Percentiles rank a stretch among this genome's conserved stretches.
Conservation (phyloP, 2,329 filamentous ascomycete species). For the Colletotrichum sp. region DNA sequence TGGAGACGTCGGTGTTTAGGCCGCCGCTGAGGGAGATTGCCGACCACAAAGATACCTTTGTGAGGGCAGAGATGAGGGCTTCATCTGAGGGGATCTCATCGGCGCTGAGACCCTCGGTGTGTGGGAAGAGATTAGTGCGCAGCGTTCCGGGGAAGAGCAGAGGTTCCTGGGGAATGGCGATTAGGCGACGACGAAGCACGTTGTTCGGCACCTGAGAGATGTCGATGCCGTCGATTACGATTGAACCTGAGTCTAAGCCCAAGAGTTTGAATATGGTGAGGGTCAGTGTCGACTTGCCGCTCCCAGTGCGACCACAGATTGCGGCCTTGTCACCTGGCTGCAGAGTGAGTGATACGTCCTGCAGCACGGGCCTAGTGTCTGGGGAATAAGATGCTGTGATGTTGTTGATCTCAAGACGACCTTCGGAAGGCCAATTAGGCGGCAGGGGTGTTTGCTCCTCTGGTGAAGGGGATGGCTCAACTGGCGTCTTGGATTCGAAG, state of each 20-base stretch:
- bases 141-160: slow-evolving; percentile 3
- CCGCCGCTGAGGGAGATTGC: slow-evolving; percentile 8
- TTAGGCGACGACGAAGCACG: slow-evolving; percentile 31
- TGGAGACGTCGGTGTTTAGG: slow-evolving; percentile 20
- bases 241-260: slow-evolving; percentile 27
- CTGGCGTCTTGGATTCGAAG: slow-evolving; percentile 20
- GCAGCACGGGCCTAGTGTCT: slow-evolving; percentile 12
- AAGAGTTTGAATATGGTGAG: slow-evolving; percentile 27
- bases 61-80: slow-evolving; percentile 13
- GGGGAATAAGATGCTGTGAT: slow-evolving; percentile 9
- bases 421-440: slow-evolving; percentile 24
- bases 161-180: slow-evolving; percentile 35
- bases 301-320: slow-evolving; percentile 29
- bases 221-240: slow-evolving; percentile 32
- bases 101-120: not conserved
- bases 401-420: slow-evolving; percentile 18
- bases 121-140: not conserved
- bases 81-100: slow-evolving; percentile 11
- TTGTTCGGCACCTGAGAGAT: slow-evolving; percentile 25
- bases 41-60: slow-evolving; percentile 23
- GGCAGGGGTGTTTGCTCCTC: not conserved
- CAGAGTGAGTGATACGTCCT: slow-evolving; percentile 20
- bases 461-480: slow-evolving; percentile 6
- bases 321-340: slow-evolving; percentile 24
- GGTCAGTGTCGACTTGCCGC: slow-evolving; percentile 21